These are phyloP conservation scores for Mrakia gelida DNA, from an alignment of 768 basidiomycete genomes.

Conservation along the genomic window DNA sequence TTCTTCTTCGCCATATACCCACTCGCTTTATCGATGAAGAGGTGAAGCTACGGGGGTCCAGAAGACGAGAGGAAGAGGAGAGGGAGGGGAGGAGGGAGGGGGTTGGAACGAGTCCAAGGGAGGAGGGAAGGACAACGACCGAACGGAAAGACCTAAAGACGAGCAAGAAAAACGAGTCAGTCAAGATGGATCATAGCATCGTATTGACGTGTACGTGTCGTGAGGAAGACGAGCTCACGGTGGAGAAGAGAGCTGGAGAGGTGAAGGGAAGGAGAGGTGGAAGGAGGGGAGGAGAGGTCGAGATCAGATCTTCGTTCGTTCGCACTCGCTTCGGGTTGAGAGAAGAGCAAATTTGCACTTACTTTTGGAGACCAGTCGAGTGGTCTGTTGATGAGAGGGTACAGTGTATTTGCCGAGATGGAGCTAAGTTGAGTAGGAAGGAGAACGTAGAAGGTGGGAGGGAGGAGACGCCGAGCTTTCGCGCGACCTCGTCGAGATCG, in stretches of 20 bases:
- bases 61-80: background rate
- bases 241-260: background rate
- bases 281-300: background rate
- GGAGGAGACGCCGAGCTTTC: too few relatives aligned
- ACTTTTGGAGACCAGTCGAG: background rate
- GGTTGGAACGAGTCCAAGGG: background rate
- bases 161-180: background rate
- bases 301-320: background rate
- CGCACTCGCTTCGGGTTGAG: background rate
- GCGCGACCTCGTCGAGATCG: too few relatives aligned
- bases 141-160: background rate
- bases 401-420: background rate
- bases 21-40: background rate
- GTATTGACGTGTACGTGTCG: background rate
- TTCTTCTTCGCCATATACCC: slow-evolving; percentile 71
- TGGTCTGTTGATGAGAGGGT: background rate
- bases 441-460: too few relatives aligned
- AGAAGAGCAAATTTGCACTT: background rate
- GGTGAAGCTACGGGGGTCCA: background rate
- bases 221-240: background rate
- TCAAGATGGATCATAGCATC: background rate
- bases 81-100: background rate
- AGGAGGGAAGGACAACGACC: background rate
- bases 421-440: too few relatives aligned
- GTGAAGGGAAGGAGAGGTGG: background rate